Conservation (phyloP, 1,284 basidiomycete genomes). For the Volvariella volvacea region DNA sequence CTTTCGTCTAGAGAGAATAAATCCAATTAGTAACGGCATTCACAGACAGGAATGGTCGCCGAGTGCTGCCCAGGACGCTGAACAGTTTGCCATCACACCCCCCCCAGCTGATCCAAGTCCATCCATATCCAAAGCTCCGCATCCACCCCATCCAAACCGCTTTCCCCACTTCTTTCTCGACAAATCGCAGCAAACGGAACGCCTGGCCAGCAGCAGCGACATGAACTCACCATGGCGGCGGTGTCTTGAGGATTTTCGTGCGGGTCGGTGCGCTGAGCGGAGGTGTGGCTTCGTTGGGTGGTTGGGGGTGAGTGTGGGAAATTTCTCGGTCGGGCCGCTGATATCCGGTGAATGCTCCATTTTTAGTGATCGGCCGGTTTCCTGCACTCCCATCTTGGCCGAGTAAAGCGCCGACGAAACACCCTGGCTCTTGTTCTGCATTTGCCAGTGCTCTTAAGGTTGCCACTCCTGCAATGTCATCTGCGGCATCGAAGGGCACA, state of each 20-base stretch:
- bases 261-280: constrained; percentile 1
- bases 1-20: constrained; percentile 60
- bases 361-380: too few species aligned
- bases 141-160: constrained; percentile 22
- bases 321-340: too few species aligned
- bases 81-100: constrained; percentile 14
- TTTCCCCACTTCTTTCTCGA: constrained; percentile 14
- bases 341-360: too few species aligned
- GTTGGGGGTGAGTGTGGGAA: too few species aligned
- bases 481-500: too few species aligned
- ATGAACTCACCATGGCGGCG: not conserved
- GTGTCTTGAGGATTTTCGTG: not conserved
- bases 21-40: constrained; percentile 6
- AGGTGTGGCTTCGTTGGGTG: not conserved
- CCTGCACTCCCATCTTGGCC: too few species aligned
- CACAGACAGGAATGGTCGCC: not conserved
- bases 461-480: too few species aligned
- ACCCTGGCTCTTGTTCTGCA: too few species aligned
- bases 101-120: constrained; percentile 11
- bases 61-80: not conserved
- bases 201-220: constrained; percentile 9
- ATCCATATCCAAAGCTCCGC: constrained; percentile 23
- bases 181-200: constrained; percentile 9
- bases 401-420: too few species aligned
- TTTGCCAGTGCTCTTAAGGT: too few species aligned